phyloP scores from a whole-genome alignment of 768 basidiomycete species.

The Termitomyces bulborhizus region DNA sequence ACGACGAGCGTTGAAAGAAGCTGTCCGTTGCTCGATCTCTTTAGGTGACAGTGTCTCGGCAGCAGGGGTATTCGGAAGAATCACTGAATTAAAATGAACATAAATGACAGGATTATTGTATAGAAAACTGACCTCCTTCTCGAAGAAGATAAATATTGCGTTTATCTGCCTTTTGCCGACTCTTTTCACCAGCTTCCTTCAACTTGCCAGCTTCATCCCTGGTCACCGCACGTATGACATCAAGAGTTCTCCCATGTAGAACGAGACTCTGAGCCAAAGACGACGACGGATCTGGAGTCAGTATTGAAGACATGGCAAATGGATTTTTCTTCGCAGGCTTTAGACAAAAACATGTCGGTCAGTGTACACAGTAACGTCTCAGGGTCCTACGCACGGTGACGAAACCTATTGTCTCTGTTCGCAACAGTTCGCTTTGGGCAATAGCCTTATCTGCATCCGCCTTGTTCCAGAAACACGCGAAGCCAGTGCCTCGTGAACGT shows the following conservation, averaged over 20 bases:
- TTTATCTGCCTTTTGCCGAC: slow-evolving; percentile 87
- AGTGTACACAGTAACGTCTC: not conserved
- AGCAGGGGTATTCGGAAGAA: slow-evolving; percentile 82
- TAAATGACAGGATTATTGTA: not conserved
- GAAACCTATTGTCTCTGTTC: slow-evolving; percentile 53
- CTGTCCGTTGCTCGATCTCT: slow-evolving; percentile 82
- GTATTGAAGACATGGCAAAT: slow-evolving; percentile 80
- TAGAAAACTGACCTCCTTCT: slow-evolving; percentile 74
- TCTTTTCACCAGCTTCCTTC: slow-evolving; percentile 82
- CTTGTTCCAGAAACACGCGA: slow-evolving; percentile 95
- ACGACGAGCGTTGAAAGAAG: slow-evolving; percentile 81
- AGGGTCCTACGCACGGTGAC: slow-evolving; percentile 20
- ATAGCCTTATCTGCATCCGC: slow-evolving; percentile 85
- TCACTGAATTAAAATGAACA: slow-evolving; percentile 45
- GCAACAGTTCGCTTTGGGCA: slow-evolving; percentile 69
- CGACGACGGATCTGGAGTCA: slow-evolving; percentile 91
- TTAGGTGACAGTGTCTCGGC: slow-evolving; percentile 61
- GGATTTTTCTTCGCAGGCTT: slow-evolving; percentile 72
- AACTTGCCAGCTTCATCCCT: slow-evolving; percentile 83
- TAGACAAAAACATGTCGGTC: not conserved
- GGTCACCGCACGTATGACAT: slow-evolving; percentile 86
- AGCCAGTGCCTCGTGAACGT: slow-evolving; percentile 91
- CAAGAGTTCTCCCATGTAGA: slow-evolving; percentile 87
- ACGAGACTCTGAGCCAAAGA: slow-evolving; percentile 77
- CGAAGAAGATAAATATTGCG: slow-evolving; percentile 92